Base-by-base conservation (phyloP, 164 flowering plant species). In the Annona cherimola region DNA sequence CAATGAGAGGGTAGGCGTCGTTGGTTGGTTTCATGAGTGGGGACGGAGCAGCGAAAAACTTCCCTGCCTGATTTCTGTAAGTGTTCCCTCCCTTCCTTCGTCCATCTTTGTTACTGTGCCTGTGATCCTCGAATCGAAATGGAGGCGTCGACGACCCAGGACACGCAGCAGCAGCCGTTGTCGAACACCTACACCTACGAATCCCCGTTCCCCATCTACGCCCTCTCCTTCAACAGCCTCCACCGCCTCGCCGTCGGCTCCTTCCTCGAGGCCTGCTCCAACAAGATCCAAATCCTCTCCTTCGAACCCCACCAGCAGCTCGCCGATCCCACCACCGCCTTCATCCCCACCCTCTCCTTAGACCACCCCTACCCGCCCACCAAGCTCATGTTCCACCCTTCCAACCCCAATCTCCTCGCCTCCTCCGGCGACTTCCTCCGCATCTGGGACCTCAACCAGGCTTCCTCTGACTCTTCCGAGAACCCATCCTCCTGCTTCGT, bases 321-420 rank as follows among this genome's bases (percentile, higher is more conserved):
- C 68, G 76, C 78, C 0, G 57, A 50, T 16, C 57, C 57, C 11
- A 43, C 87, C 67, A 44, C 89, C 75, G 79, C 43, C 4, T 42
- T 86, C 69, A 75, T 79, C 69, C 91, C 91, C 2, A 3, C 70
- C 41, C 89, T 87, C 77, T 86, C 90, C 79, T 82, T 89, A 67
- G 83, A 88, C 42, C 98, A 92, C 76, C 89, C 96, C 7, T 88
- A 88, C 78, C 98, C 96, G 0, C 94, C 98, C 57, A 92, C 98
- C 59, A 90, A 89, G 74, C 88, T 89, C 78, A 83, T 88, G 86
- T 89, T 89, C 78, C 83, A 78, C 43, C 93, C 93, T 20, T n/a
- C 79, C 69, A 35, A 83, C 43, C 67, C 77, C 11, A 69, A 78
- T 69, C 77, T 74, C 54, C 66, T 73, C 71, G 72, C 61, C n/a